phyloP scores from a whole-genome alignment of 129 eudicot species.

The Lonicera japonica region DNA sequence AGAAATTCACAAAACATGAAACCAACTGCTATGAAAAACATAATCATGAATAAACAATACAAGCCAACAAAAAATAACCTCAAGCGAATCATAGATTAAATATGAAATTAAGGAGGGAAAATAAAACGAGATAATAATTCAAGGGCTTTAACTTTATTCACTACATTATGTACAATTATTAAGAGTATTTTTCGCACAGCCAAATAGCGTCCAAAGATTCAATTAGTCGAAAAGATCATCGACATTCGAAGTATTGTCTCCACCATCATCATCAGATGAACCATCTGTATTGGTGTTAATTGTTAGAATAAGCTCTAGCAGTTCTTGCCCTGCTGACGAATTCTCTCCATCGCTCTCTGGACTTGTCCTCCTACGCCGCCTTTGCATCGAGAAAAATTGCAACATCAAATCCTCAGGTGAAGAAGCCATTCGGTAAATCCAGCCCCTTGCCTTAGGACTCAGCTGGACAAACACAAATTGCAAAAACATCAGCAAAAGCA shows the following conservation, averaged over 20 bases:
- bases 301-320: conserved; percentile 38
- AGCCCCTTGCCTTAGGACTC: conserved; percentile 44
- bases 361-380: conserved; percentile 23
- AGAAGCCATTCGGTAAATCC: conserved; percentile 44
- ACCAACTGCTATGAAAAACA: not conserved
- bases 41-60: not conserved
- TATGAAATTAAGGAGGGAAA: not conserved
- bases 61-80: not conserved
- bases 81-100: not conserved
- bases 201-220: not conserved
- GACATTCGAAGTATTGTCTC: conserved; percentile 14
- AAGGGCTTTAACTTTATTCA: not conserved
- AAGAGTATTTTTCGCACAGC: not conserved
- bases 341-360: conserved; percentile 24
- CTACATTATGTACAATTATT: conserved; percentile 18
- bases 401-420: conserved; percentile 64
- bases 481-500: conserved; percentile 25
- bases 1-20: not conserved
- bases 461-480: conserved; percentile 52
- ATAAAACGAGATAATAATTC: no score
- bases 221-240: conserved; percentile 20
- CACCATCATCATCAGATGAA: conserved; percentile 32
- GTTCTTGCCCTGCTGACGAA: conserved; percentile 28
- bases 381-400: conserved; percentile 41
- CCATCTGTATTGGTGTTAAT: conserved; percentile 33